phyloP scores from a whole-genome alignment of 305 asterid species.

The Petunia hybrid region DNA sequence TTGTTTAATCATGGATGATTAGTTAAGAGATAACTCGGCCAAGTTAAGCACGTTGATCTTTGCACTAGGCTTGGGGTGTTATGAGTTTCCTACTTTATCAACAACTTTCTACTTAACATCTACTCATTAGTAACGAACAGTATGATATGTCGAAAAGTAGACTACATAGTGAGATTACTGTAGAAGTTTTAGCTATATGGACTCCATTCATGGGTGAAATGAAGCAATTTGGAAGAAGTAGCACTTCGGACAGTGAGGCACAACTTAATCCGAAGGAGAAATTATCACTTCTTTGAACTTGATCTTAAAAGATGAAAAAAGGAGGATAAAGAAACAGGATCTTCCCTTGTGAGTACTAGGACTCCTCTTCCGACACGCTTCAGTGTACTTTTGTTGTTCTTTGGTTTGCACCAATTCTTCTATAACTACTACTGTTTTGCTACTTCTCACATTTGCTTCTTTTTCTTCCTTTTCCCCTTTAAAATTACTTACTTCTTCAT shows the following conservation, averaged over 20 bases:
- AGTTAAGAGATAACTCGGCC: not conserved
- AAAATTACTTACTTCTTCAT: not conserved
- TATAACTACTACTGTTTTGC: conserved; percentile 12
- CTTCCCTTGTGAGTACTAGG: not conserved
- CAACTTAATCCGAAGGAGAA: conserved; percentile 1
- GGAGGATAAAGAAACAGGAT: conserved; percentile 11
- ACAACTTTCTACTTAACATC: conserved; percentile 4
- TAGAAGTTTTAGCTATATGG: not conserved
- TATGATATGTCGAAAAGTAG: not conserved
- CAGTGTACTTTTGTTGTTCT: conserved; percentile 3
- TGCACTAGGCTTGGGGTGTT: not conserved
- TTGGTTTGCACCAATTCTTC: conserved; percentile 20
- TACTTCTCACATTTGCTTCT: not conserved
- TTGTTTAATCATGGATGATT: too few relatives aligned
- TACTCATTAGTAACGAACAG: not conserved
- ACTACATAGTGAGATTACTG: conserved; percentile 24
- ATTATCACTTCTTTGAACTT: conserved; percentile 1
- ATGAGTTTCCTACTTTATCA: not conserved
- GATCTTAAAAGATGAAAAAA: conserved; percentile 12
- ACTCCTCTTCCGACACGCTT: not conserved
- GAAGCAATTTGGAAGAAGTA: not conserved
- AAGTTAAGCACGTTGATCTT: not conserved
- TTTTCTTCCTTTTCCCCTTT: not conserved
- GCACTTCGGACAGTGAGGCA: not conserved
- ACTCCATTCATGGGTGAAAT: not conserved